phyloP scores from a whole-genome alignment of 2,329 filamentous ascomycete species.

The Xylariaceae sp. region DNA sequence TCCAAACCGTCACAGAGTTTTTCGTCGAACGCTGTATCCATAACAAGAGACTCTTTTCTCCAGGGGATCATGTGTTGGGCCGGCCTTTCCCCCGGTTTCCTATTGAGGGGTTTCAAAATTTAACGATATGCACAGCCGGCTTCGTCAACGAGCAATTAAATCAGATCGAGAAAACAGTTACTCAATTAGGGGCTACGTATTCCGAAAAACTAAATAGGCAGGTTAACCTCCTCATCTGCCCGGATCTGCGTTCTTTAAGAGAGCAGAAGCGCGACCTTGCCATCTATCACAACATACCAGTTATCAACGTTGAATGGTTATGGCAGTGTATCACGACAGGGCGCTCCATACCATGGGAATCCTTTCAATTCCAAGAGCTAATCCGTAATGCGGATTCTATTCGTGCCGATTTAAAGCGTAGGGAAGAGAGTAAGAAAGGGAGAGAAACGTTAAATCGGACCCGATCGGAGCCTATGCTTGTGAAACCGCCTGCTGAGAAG shows the following conservation, averaged over 20 bases:
- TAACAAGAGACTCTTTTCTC: slow-evolving; percentile 66
- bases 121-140: slow-evolving; percentile 74
- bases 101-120: slow-evolving; percentile 62
- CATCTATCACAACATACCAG: slow-evolving; percentile 68
- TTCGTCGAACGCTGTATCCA: slow-evolving; percentile 89
- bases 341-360: slow-evolving; percentile 42
- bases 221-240: slow-evolving; percentile 75
- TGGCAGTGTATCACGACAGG: slow-evolving; percentile 70
- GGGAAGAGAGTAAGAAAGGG: slow-evolving; percentile 20
- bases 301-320: slow-evolving; percentile 80
- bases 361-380: slow-evolving; percentile 47
- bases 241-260: slow-evolving; percentile 52
- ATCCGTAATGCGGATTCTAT: slow-evolving; percentile 15
- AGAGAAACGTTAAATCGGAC: slow-evolving; percentile 20
- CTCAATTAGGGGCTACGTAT: slow-evolving; percentile 74
- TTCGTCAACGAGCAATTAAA: slow-evolving; percentile 81
- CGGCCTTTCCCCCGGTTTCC: slow-evolving; percentile 70
- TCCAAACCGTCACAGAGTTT: slow-evolving; percentile 73
- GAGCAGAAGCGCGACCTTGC: slow-evolving; percentile 78
- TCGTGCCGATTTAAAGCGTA: slow-evolving; percentile 12
- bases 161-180: slow-evolving; percentile 74
- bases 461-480: slow-evolving; percentile 22
- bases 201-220: slow-evolving; percentile 69
- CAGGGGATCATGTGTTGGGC: slow-evolving; percentile 67
- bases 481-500: slow-evolving; percentile 9